These are phyloP conservation scores for Ascochyta viciae-villosae DNA, from an alignment of 2,329 filamentous ascomycete genomes.

Conservation along the genomic window DNA sequence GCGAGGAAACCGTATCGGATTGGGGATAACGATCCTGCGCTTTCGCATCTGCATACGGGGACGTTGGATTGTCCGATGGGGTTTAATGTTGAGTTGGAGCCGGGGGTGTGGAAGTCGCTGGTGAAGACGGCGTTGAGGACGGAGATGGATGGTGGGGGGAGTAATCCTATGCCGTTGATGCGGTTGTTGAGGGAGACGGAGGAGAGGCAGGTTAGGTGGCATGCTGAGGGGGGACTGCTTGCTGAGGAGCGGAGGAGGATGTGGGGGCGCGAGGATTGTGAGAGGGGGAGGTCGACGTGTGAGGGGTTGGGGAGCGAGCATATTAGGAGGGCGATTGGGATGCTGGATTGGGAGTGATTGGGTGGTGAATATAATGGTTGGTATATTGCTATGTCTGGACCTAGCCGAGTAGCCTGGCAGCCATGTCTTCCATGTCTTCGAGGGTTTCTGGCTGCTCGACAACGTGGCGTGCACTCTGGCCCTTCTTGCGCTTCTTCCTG, in stretches of 20 bases:
- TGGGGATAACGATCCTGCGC: conserved; percentile 50
- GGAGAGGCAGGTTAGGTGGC: conserved; percentile 53
- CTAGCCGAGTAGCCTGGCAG: conserved; percentile 69
- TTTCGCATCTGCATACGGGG: conserved; percentile 53
- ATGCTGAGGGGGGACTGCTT: conserved; percentile 29
- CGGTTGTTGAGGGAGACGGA: conserved; percentile 50
- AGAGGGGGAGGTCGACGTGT: conserved; percentile 18
- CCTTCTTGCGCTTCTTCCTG: conserved; percentile 53
- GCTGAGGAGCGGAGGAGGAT: conserved; percentile 29
- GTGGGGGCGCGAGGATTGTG: conserved; percentile 21
- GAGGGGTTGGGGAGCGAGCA: conserved; percentile 24
- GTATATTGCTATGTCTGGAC: background rate
- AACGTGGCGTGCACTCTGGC: conserved; percentile 62
- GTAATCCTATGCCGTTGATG: conserved; percentile 40
- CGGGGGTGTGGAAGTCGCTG: conserved; percentile 53
- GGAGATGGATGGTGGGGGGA: conserved; percentile 51
- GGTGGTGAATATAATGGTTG: background rate
- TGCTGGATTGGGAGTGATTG: background rate
- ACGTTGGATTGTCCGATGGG: conserved; percentile 52
- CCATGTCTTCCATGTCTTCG: conserved; percentile 79
- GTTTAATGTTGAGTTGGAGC: conserved; percentile 54
- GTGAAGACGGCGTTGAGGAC: conserved; percentile 55
- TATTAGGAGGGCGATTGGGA: conserved; percentile 21
- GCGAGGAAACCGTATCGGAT: conserved; percentile 53
- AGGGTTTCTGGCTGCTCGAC: conserved; percentile 76